These are phyloP conservation scores for Nakazawaea ambrosiae DNA, from an alignment of 805 yeast genomes.

Conservation along the genomic window DNA sequence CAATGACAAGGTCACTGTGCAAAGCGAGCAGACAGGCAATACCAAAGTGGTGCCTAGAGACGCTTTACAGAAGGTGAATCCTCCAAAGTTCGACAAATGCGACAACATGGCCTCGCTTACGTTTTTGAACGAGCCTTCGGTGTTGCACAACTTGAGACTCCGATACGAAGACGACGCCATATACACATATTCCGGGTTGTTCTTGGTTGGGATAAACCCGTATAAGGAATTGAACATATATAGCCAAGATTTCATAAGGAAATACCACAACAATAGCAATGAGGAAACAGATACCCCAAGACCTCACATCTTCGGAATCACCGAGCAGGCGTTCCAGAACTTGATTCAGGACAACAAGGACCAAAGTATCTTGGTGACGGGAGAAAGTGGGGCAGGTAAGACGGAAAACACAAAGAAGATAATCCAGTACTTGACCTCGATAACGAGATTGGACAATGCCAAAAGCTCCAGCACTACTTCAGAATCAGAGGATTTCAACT, in stretches of 20 bases:
- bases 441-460: conserved; percentile 35
- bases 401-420: conserved; percentile 96
- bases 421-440: conserved; percentile 82
- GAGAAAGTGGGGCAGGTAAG: conserved; percentile 98
- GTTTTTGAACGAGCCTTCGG: conserved; percentile 90
- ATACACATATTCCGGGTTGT: conserved; percentile 92
- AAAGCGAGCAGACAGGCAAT: conserved; percentile 31
- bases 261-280: conserved; percentile 35
- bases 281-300: conserved; percentile 19
- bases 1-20: conserved; percentile 29
- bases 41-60: conserved; percentile 33
- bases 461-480: conserved; percentile 16
- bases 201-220: conserved; percentile 93
- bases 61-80: conserved; percentile 66
- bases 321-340: conserved; percentile 80
- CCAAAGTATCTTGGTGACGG: conserved; percentile 94
- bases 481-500: conserved; percentile 35
- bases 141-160: conserved; percentile 72
- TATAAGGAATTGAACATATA: conserved; percentile 72
- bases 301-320: conserved; percentile 90
- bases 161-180: conserved; percentile 76
- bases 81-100: conserved; percentile 82
- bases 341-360: conserved; percentile 61
- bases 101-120: conserved; percentile 96
- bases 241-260: conserved; percentile 45